Conservation (phyloP, 1,139 yeast species). For the Neolecta irregularis region DNA sequence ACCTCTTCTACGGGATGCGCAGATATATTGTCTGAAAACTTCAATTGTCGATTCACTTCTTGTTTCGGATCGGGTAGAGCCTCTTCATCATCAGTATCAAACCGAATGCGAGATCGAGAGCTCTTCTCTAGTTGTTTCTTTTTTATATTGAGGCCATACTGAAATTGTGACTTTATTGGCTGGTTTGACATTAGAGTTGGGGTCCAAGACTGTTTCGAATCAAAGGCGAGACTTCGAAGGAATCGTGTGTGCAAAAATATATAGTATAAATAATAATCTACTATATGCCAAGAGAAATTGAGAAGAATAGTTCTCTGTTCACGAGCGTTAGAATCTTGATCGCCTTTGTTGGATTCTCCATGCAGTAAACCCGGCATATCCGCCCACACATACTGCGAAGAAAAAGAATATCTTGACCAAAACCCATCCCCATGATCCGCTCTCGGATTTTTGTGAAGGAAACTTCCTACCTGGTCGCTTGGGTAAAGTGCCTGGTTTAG, state of each 20-base stretch:
- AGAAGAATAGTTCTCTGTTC: too few relatives aligned
- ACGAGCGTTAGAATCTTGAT: too few relatives aligned
- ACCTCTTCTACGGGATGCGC: neutral
- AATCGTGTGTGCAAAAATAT: too few relatives aligned
- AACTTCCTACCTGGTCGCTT: constrained; percentile 34
- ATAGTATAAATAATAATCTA: too few relatives aligned
- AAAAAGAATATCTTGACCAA: constrained; percentile 12
- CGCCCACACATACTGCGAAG: constrained; percentile 13
- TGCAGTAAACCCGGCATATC: constrained; percentile 13
- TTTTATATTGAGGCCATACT: too few relatives aligned
- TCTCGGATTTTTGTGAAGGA: constrained; percentile 27
- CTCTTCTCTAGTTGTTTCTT: too few relatives aligned
- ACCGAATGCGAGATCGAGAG: constrained; percentile 25
- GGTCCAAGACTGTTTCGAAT: too few relatives aligned
- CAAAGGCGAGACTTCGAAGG: too few relatives aligned
- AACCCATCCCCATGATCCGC: constrained; percentile 14
- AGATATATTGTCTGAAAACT: neutral
- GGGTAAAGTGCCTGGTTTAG: constrained; percentile 3
- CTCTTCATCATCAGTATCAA: constrained; percentile 7
- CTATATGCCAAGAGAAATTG: too few relatives aligned
- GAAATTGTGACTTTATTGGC: too few relatives aligned
- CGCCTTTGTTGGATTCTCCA: constrained; percentile 9
- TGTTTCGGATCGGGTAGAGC: neutral
- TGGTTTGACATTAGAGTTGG: too few relatives aligned
- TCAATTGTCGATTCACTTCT: neutral